Evolutionary conservation across 331 rosid genomes (phyloP), one percentile per base, ranked within the genome.

Genomic region (Cydonia oblonga): DNA sequence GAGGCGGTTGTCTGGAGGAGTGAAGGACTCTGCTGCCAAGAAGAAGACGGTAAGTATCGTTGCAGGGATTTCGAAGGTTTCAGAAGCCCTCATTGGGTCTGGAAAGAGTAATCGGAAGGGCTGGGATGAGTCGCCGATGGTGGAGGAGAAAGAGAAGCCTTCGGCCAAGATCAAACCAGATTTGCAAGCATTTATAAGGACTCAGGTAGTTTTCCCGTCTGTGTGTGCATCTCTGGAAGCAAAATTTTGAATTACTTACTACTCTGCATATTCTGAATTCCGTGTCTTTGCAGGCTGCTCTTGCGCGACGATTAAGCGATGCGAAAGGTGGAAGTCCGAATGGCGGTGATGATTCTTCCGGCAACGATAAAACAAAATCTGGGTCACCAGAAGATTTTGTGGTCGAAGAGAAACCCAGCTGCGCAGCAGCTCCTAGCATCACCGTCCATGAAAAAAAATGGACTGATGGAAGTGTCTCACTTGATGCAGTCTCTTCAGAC

Each of bases 291-390:
- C 74, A 93, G 98, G 93, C 87, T 72, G 97, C 98, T 6, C 88
- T 93, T 67, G 86, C 92, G 23, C 89, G 98, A 80, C 78, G 98
- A 69, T 79, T 93, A 69, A 91, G 97, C 56, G 98, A 93, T 62
- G 97, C 59, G 12, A 85, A 81, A 56, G 73, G 84, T 62, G 85
- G 81, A 4, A 89, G 80, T 72, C 30, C 83, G 6, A 69, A 68
- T 38, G 49, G 80, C 56, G 85, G 79, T 70, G 86, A 85, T 67
- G 91, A 86, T 30, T 83, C 84, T 30, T 70, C 81, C 0, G 40
- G 73, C n/a, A 70, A 73, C 76, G 96, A 87, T 73, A 89, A 80
- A 64, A 58, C 66, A n/a, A 83, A 80, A 75, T 25, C 71, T n/a
- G 68, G 75, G 73, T 79, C 86, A 23, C 79, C 78, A 32, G 81